A percentile compares a stretch with the other conserved stretches of the same genome.
Evolutionary conservation across 225 moss, liverwort and hornwort species (phyloP).

Genomic region (Ulota crispa): DNA sequence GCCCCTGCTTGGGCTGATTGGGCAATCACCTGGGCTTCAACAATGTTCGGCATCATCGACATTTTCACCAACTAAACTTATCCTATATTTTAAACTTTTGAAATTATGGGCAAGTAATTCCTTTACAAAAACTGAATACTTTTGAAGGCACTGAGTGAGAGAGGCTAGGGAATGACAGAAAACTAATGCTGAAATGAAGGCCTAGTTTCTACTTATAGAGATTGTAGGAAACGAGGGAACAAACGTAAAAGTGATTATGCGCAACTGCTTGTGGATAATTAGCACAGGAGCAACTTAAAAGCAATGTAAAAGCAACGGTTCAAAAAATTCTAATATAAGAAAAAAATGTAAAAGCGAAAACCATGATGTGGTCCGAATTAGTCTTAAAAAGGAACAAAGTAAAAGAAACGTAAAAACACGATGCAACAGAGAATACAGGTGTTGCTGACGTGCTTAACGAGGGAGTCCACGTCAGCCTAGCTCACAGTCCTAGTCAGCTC

Average conservation of each 20-base stretch:
- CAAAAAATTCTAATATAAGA: too few relatives aligned
- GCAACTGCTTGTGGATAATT: too few relatives aligned
- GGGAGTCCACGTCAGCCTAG: background rate
- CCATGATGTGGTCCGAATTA: too few relatives aligned
- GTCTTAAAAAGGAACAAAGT: too few relatives aligned
- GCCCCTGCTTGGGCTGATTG: background rate
- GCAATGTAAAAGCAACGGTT: too few relatives aligned
- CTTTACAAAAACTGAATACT: too few relatives aligned
- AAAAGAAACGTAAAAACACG: too few relatives aligned
- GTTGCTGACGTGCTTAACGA: background rate
- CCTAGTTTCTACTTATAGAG: background rate
- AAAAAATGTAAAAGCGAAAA: background rate
- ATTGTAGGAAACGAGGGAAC: background rate
- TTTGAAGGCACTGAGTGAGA: background rate
- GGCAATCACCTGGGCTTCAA: background rate
- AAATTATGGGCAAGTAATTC: too few relatives aligned
- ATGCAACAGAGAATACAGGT: too few relatives aligned
- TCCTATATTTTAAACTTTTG: background rate
- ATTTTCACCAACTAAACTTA: background rate
- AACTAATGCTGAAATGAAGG: background rate
- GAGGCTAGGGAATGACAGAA: background rate
- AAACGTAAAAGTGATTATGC: background rate
- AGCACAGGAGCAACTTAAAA: too few relatives aligned
- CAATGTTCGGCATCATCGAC: background rate
- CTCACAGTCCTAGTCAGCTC: background rate